These are phyloP conservation scores for Daldinia bambusicola DNA, from an alignment of 495 filamentous ascomycete species.

Conservation along the genomic window DNA sequence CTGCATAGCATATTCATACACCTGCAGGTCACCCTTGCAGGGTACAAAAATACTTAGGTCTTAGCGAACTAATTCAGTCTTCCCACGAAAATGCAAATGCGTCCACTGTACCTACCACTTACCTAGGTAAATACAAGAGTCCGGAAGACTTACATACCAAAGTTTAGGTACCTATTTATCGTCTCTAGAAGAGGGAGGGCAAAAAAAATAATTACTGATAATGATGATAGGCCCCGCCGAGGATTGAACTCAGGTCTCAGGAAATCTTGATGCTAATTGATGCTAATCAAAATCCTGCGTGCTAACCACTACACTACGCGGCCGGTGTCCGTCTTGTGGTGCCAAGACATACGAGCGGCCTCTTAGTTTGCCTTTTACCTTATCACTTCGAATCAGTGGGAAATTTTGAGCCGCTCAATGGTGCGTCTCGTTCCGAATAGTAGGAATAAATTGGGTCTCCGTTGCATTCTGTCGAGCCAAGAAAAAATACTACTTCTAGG, in stretches of 20 bases:
- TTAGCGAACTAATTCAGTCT: too few species aligned
- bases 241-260: conserved; percentile 16
- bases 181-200: not conserved
- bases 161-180: not conserved
- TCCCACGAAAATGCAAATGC: too few species aligned
- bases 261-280: not conserved
- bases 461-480: not conserved
- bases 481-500: not conserved
- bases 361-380: conserved; percentile 10
- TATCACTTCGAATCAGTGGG: not conserved
- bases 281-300: conserved; percentile 10
- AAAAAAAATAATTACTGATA: not conserved
- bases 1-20: too few species aligned
- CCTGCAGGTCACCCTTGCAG: too few species aligned
- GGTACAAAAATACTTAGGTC: not conserved
- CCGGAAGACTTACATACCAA: not conserved
- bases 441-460: not conserved
- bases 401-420: not conserved
- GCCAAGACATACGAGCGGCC: not conserved
- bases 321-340: conserved; percentile 1
- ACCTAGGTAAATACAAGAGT: too few species aligned
- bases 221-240: conserved; percentile 10
- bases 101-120: too few species aligned
- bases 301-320: conserved; percentile 16
- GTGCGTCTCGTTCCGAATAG: not conserved